phyloP scores from a whole-genome alignment of 2,329 filamentous ascomycete genomes.

The Saccharata proteae region DNA sequence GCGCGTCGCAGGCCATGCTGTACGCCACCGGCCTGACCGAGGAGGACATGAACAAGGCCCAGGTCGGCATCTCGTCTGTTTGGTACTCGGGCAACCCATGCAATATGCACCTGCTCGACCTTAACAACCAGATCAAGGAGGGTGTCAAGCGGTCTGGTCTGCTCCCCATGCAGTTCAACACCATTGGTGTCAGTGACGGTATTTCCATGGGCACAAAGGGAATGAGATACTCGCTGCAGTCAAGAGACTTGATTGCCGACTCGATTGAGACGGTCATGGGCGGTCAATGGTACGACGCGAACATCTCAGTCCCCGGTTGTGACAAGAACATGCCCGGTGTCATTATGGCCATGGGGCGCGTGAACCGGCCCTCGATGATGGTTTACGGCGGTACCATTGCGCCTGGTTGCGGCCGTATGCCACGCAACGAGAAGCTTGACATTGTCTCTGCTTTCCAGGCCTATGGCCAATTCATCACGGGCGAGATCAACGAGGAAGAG shows the following conservation, averaged over 20 bases:
- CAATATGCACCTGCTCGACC: conserved; percentile 95
- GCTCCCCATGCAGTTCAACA: conserved; percentile 96
- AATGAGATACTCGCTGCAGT: conserved; percentile 93
- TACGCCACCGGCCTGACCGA: conserved; percentile 87
- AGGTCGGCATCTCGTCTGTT: conserved; percentile 94
- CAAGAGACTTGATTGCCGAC: conserved; percentile 91
- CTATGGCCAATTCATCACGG: conserved; percentile 87
- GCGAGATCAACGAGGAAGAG: conserved; percentile 80
- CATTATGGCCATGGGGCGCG: conserved; percentile 71
- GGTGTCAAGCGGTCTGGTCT: conserved; percentile 65
- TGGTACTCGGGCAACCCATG: conserved; percentile 98
- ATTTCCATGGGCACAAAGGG: conserved; percentile 98
- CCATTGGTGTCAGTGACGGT: conserved; percentile 90
- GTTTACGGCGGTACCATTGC: conserved; percentile 93
- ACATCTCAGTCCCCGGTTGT: conserved; percentile 91
- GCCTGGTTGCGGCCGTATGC: conserved; percentile 59
- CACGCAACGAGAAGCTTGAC: conserved; percentile 67
- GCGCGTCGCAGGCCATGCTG: conserved; percentile 96
- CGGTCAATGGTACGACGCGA: conserved; percentile 96
- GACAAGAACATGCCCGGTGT: conserved; percentile 92
- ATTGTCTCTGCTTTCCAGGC: conserved; percentile 97
- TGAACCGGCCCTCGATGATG: conserved; percentile 93
- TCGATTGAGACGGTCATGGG: conserved; percentile 99
- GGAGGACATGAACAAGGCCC: conserved; percentile 85
- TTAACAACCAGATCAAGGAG: conserved; percentile 67